A percentile compares a stretch with the other conserved stretches of the same genome.
These are phyloP conservation scores for Erysimum cheiri DNA, from an alignment of 441 rosid genomes.

Conservation along the genomic window DNA sequence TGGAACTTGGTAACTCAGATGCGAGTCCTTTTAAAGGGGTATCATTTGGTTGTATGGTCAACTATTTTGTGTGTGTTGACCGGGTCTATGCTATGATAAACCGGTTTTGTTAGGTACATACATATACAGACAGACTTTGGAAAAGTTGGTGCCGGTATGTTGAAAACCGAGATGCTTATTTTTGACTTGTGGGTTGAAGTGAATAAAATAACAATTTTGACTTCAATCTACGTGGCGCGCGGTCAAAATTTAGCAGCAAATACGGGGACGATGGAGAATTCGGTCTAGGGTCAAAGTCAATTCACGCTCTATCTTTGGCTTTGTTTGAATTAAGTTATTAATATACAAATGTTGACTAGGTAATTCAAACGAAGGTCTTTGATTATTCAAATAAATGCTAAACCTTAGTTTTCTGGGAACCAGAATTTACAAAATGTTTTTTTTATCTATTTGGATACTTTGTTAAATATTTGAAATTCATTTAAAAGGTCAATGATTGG, in stretches of 20 bases:
- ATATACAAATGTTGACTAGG: conserved; percentile 10
- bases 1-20: conserved; percentile 34
- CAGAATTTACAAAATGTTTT: too few relatives aligned
- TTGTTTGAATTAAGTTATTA: conserved; percentile 6
- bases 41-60: conserved; percentile 32
- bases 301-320: conserved; percentile 27
- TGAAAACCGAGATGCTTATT: conserved; percentile 18
- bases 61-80: conserved; percentile 29
- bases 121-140: not conserved
- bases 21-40: conserved; percentile 22
- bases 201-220: conserved; percentile 17
- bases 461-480: not conserved
- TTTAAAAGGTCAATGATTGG: not conserved
- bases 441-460: not conserved
- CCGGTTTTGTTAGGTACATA: conserved; percentile 27
- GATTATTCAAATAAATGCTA: conserved; percentile 23
- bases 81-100: conserved; percentile 11
- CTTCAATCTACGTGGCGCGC: not conserved
- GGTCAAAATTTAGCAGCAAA: conserved; percentile 19
- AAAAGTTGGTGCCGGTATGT: conserved; percentile 14
- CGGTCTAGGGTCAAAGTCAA: conserved; percentile 34
- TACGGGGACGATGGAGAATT: not conserved
- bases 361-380: not conserved
- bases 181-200: conserved; percentile 5
- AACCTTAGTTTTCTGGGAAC: not conserved